Evolutionary conservation across 1,284 basidiomycete species (phyloP).

Genomic region (Trichosporon sp.): DNA sequence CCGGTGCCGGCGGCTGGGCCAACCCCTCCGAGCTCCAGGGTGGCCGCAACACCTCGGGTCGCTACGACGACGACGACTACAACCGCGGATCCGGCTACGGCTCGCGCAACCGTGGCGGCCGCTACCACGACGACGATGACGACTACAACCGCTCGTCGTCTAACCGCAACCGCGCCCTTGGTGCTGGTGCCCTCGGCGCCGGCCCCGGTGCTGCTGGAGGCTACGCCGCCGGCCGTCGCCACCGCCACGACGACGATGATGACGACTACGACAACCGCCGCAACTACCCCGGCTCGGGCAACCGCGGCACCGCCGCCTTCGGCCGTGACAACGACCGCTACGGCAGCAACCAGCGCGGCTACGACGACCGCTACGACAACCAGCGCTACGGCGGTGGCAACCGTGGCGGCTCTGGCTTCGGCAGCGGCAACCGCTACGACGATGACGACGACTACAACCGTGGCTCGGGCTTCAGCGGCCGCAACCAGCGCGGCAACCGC

Average conservation of each 20-base stretch:
- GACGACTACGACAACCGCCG: conserved; percentile 18
- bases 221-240: conserved; percentile 9
- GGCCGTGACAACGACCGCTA: conserved; percentile 16
- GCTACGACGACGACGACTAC: conserved; percentile 14
- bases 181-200: conserved; percentile 7
- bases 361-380: conserved; percentile 3
- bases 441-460: conserved; percentile 9
- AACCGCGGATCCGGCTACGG: background rate
- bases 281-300: conserved; percentile 7
- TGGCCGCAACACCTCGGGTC: too few relatives aligned
- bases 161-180: conserved; percentile 15
- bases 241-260: conserved; percentile 2
- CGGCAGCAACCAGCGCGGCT: conserved; percentile 4
- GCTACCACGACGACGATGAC: conserved; percentile 1
- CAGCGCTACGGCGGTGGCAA: background rate
- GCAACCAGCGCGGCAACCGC: background rate
- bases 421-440: background rate
- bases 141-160: conserved; percentile 5
- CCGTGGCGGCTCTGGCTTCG: background rate
- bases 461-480: background rate
- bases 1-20: background rate
- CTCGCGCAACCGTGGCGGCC: background rate
- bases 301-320: background rate
- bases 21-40: background rate
- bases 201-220: background rate